These are phyloP conservation scores for Psilocybe cubensis DNA, from an alignment of 768 basidiomycete species.

Conservation along the genomic window DNA sequence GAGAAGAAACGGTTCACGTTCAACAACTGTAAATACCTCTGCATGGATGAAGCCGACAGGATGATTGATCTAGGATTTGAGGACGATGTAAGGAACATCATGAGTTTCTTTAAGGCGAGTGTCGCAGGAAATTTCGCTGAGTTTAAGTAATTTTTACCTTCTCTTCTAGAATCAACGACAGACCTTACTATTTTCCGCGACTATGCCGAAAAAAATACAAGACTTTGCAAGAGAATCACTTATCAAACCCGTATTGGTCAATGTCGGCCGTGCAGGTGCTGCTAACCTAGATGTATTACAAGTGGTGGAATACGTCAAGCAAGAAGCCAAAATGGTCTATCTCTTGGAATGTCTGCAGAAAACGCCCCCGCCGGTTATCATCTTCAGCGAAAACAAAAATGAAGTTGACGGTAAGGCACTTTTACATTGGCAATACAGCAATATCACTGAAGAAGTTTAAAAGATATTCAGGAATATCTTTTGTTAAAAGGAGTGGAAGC, in stretches of 20 bases:
- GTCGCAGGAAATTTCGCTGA: not conserved
- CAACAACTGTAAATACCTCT: conserved; percentile 92
- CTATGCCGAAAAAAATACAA: conserved; percentile 99
- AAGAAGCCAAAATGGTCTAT: conserved; percentile 99
- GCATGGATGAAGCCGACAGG: conserved; percentile 99
- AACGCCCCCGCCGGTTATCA: conserved; percentile 96
- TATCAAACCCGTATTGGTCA: conserved; percentile 93
- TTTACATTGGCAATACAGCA: not conserved
- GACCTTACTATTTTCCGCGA: conserved; percentile 96
- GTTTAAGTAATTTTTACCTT: conserved; percentile 2
- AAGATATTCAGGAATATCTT: conserved; percentile 98
- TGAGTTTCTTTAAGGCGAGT: conserved; percentile 96
- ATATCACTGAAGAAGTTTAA: not conserved
- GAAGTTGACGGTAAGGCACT: conserved; percentile 89
- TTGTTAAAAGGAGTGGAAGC: conserved; percentile 97
- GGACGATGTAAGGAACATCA: conserved; percentile 97
- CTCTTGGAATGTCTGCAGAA: conserved; percentile 97
- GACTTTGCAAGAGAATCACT: conserved; percentile 97
- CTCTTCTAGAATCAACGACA: conserved; percentile 84
- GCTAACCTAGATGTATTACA: conserved; percentile 96
- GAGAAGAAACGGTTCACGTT: conserved; percentile 94
- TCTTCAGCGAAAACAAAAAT: conserved; percentile 99
- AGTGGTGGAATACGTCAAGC: conserved; percentile 98
- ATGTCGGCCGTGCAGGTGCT: conserved; percentile 97
- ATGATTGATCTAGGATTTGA: conserved; percentile 99